Evolutionary conservation across 768 basidiomycete species (phyloP).

Genomic region (Panus rudis): DNA sequence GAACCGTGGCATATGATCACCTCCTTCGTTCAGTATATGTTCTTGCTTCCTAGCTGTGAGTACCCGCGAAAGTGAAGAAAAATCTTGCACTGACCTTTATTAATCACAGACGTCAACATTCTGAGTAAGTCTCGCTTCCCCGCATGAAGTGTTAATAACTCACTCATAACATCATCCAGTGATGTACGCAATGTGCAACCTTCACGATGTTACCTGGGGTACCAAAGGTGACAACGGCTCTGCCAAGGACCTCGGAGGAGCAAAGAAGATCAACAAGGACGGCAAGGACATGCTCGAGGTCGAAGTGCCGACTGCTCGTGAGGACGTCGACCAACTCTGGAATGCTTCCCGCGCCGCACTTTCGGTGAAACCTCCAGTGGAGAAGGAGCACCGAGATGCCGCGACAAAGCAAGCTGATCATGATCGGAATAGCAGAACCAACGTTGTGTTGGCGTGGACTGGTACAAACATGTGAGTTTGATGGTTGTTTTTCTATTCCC

Average conservation of each 20-base stretch:
- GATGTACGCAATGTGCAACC: conserved; percentile 93
- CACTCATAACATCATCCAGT: conserved; percentile 30
- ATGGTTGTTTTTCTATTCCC: conserved; percentile 5
- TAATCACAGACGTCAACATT: conserved; percentile 61
- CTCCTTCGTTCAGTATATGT: conserved; percentile 86
- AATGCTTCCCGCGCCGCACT: conserved; percentile 64
- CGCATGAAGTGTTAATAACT: neutral
- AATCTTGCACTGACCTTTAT: conserved; percentile 8
- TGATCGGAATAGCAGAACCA: conserved; percentile 77
- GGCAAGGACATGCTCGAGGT: conserved; percentile 87
- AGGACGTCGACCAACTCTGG: conserved; percentile 89
- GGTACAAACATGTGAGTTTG: conserved; percentile 72
- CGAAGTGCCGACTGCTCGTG: conserved; percentile 70
- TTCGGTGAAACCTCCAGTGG: conserved; percentile 57
- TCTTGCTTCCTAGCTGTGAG: conserved; percentile 74
- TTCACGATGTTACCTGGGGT: conserved; percentile 89
- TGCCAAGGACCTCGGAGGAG: conserved; percentile 82
- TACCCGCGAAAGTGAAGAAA: conserved; percentile 6
- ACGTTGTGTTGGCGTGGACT: conserved; percentile 78
- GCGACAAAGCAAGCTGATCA: conserved; percentile 86
- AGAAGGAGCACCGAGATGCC: conserved; percentile 78
- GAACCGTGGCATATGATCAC: conserved; percentile 99
- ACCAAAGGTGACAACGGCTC: conserved; percentile 90
- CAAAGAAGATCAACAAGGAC: conserved; percentile 82
- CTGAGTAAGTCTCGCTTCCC: conserved; percentile 43